Evolutionary conservation across 2,329 filamentous ascomycete genomes (phyloP), one percentile per base, ranked within the genome.

Genomic region (Trichoderma simmonsii): DNA sequence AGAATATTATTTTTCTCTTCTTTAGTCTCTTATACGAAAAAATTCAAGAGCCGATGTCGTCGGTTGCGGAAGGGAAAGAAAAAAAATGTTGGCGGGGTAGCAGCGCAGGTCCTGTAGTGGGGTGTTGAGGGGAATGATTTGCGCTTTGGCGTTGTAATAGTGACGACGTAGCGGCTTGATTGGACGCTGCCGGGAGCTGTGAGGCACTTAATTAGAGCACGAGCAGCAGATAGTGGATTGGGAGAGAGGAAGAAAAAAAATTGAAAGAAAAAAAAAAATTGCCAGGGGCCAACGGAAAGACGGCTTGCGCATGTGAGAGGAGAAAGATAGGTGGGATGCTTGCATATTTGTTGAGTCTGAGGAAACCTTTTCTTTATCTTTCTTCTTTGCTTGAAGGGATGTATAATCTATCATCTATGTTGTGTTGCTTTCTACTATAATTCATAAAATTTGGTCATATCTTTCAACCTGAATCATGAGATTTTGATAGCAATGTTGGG

Each of bases 81-180:
- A 72, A 72, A 72, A 66, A 70, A 70, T 39, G 54, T 72, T 73
- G 66, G 72, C 71, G 72, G 72, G 72, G 72, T 73, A 60, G 57
- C 57, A 73, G 30, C 43, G 51, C 61, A 61, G 60, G 57, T 65
- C 36, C 51, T 34, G 54, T 61, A 59, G 68, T 71, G 60, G 60
- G 61, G 67, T 74, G 71, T 64, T 68, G 66, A 65, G 64, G 56
- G 69, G 69, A 63, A 59, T 65, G 69, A 65, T 71, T 59, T 65
- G 61, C 60, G 69, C 60, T 65, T 48, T 65, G 60, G 61, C 61
- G 69, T 57, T 71, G 69, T 71, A 71, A 71, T 71, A 32, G 51
- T 65, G 69, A 71, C 61, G 69, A 71, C 51, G 43, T 71, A 48
- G 39, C 51, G 21, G 62, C 43, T 39, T 69, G 36, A 39, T 68